Conservation (phyloP, 2,329 filamentous ascomycete genomes). For the Cladosporium sp. region DNA sequence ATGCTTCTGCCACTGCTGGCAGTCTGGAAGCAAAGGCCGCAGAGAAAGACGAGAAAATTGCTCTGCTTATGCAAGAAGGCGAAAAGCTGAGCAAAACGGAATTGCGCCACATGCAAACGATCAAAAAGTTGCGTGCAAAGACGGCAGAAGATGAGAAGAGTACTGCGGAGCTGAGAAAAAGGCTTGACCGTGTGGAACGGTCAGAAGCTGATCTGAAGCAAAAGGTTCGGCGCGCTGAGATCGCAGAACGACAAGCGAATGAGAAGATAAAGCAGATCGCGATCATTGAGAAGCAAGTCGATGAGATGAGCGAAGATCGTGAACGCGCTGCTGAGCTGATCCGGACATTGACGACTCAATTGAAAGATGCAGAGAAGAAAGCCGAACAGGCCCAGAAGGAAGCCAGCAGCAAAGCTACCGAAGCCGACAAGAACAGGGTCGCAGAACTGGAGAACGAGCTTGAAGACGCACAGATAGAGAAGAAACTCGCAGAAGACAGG, state of each 20-base stretch:
- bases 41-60: slow-evolving; percentile 88
- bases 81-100: slow-evolving; percentile 84
- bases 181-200: slow-evolving; percentile 66
- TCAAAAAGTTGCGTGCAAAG: slow-evolving; percentile 72
- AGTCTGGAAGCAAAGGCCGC: slow-evolving; percentile 76
- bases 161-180: slow-evolving; percentile 55
- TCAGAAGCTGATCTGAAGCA: slow-evolving; percentile 62
- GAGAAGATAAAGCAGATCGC: slow-evolving; percentile 63
- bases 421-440: slow-evolving; percentile 61
- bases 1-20: slow-evolving; percentile 61
- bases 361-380: slow-evolving; percentile 66
- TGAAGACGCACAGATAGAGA: slow-evolving; percentile 68
- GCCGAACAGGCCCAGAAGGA: slow-evolving; percentile 68
- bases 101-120: slow-evolving; percentile 76
- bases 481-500: slow-evolving; percentile 71
- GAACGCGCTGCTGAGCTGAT: slow-evolving; percentile 59
- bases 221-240: slow-evolving; percentile 61
- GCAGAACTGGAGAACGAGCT: slow-evolving; percentile 65
- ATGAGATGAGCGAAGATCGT: slow-evolving; percentile 34
- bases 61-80: slow-evolving; percentile 86
- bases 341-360: slow-evolving; percentile 66
- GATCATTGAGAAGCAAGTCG: slow-evolving; percentile 49
- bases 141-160: slow-evolving; percentile 53
- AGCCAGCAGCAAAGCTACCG: slow-evolving; percentile 65
- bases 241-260: slow-evolving; percentile 56